A percentile compares a stretch with the other conserved stretches of the same genome.
Evolutionary conservation across 352 stramenopile genomes (phyloP).

Genomic region (Pythium vanterpoolii): DNA sequence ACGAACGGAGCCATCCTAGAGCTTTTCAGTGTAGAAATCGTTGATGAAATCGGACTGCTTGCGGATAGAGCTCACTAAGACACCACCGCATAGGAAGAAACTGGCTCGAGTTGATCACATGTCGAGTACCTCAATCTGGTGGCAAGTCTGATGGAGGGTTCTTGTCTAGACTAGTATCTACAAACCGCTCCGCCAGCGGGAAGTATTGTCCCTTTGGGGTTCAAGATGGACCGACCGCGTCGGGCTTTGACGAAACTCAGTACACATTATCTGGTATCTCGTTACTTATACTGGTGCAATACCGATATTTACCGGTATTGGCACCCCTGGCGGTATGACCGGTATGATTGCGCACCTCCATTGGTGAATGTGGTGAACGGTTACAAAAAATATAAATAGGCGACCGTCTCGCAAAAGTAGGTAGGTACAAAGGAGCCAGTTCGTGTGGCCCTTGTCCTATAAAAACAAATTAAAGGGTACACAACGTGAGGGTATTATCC

Average conservation of each 20-base stretch:
- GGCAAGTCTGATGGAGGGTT: neutral
- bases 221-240: slow-evolving; percentile 1
- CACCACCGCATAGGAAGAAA: slow-evolving; percentile 6
- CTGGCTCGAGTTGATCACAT: slow-evolving; percentile 22
- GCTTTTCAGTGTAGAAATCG: slow-evolving; percentile 22
- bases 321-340: too few relatives aligned
- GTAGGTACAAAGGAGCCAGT: too few relatives aligned
- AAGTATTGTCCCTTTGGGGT: slow-evolving; percentile 14
- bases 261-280: neutral
- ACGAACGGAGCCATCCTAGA: slow-evolving; percentile 10
- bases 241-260: slow-evolving; percentile 1
- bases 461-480: too few relatives aligned
- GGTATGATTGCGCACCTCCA: too few relatives aligned
- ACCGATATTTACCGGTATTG: too few relatives aligned
- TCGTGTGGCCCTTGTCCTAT: too few relatives aligned
- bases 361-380: too few relatives aligned
- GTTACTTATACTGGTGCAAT: too few relatives aligned
- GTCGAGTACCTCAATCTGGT: slow-evolving; percentile 8
- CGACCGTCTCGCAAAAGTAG: too few relatives aligned
- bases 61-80: slow-evolving; percentile 19
- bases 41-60: slow-evolving; percentile 19
- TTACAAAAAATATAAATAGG: too few relatives aligned
- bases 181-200: neutral
- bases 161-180: neutral
- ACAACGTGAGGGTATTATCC: too few relatives aligned